Evolutionary conservation across 169 alveolate genomes (phyloP).

Genomic region (Plasmodium reichenowi): DNA sequence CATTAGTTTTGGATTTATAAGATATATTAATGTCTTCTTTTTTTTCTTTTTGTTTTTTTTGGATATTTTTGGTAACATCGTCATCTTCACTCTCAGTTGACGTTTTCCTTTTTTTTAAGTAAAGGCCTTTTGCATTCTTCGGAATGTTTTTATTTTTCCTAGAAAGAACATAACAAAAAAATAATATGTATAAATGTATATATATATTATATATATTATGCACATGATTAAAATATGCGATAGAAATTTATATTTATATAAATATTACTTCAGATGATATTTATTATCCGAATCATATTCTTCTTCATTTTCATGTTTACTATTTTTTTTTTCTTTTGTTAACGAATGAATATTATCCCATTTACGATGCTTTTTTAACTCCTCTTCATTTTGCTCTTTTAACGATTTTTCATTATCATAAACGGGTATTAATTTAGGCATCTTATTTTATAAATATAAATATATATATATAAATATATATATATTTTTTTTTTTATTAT

Average conservation of each 20-base stretch:
- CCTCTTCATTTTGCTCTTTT: slow-evolving; percentile 41
- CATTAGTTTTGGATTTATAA: slow-evolving; percentile 21
- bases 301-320: slow-evolving; percentile 3
- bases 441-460: slow-evolving; percentile 2
- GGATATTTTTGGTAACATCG: background rate
- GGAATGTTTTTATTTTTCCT: slow-evolving; percentile 45
- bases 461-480: background rate
- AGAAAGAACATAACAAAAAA: slow-evolving; percentile 3
- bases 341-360: slow-evolving; percentile 45
- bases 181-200: background rate
- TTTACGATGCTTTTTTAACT: slow-evolving; percentile 41
- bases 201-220: background rate
- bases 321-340: slow-evolving; percentile 20
- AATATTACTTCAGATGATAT: slow-evolving; percentile 7
- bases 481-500: background rate
- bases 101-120: slow-evolving; percentile 30
- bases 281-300: slow-evolving; percentile 10
- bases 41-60: slow-evolving; percentile 13
- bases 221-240: background rate
- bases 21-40: background rate
- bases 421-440: slow-evolving; percentile 60
- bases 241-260: too few relatives aligned
- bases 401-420: slow-evolving; percentile 60
- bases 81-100: slow-evolving; percentile 8
- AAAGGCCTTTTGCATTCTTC: slow-evolving; percentile 45